Evolutionary conservation across 2,329 filamentous ascomycete species (phyloP), one percentile per base, ranked within the genome.

Genomic region (Alternaria postmessia): DNA sequence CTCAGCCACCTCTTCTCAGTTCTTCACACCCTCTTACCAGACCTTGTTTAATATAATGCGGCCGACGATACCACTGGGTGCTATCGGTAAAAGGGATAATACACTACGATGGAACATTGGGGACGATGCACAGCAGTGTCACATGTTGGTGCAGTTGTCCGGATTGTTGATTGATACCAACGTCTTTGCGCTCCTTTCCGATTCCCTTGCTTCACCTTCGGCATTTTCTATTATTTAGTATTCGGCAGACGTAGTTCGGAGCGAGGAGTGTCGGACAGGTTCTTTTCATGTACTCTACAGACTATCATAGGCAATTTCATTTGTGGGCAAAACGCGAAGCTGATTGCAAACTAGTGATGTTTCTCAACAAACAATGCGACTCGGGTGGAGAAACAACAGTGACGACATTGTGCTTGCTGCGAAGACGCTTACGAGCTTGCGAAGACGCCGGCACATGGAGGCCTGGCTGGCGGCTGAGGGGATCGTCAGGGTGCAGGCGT

Each of bases 101-200:
- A 74, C 66, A 75, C 68, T 69, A 67, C 66, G 73, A 68, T 67
- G 73, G 67, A 66, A 70, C 64, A 64, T 68, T 65, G 70, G 71
- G 62, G 62, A 64, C 63, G 62, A 67, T 70, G 71, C 68, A 69
- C 66, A 69, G 69, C 68, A 65, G 73, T 72, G 68, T 73, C 64
- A 66, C 73, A 60, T 76, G 64, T 67, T 70, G 67, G 75, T 76
- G 69, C 69, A 70, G 68, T 77, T 76, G 75, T 76, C 71, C 76
- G 72, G 75, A 73, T 75, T 74, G 76, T 76, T 78, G 77, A 77
- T 78, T 78, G 77, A 79, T 79, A 79, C 77, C 77, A 78, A 77
- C 76, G 77, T 76, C 75, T 77, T 78, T 78, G 77, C 77, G 70
- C 74, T 78, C 76, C 72, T 77, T 38, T 77, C 67, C 59, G 64